These are phyloP conservation scores for Fusarium sp. DNA, from an alignment of 2,329 filamentous ascomycete species.

Conservation along the genomic window DNA sequence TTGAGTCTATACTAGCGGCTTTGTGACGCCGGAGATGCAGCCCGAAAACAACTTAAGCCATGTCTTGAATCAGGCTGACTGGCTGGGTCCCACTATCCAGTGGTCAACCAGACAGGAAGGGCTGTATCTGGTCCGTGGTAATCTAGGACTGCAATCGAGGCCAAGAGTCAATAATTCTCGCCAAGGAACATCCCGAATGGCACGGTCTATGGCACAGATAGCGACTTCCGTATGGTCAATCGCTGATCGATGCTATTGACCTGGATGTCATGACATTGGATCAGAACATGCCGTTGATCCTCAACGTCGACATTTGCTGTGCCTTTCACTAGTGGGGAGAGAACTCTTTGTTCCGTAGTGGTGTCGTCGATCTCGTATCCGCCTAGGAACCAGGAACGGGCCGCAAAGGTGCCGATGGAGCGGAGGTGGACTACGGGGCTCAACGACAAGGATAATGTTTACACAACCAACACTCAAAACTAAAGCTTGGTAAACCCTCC, in stretches of 20 bases:
- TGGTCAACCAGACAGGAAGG: not conserved
- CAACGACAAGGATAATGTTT: not conserved
- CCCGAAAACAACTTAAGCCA: not conserved
- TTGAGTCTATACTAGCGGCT: not conserved
- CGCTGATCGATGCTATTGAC: not conserved
- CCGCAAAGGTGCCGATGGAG: not conserved
- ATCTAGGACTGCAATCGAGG: not conserved
- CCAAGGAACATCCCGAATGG: not conserved
- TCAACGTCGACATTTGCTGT: not conserved
- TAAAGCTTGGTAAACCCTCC: not conserved
- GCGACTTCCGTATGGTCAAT: not conserved
- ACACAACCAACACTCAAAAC: not conserved
- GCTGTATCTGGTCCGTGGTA: not conserved
- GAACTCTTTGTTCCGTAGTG: not conserved
- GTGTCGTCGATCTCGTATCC: not conserved
- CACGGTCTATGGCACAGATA: no score
- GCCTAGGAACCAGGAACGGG: not conserved
- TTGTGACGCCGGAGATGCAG: not conserved
- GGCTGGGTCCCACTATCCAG: not conserved
- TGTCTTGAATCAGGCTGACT: not conserved
- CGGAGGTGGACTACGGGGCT: not conserved
- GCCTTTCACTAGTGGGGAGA: not conserved
- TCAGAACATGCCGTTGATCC: not conserved
- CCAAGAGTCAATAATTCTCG: not conserved
- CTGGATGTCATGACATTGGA: not conserved